Base-by-base conservation (phyloP, 2,329 filamentous ascomycete genomes). In the Dactylella cylindrospora region DNA sequence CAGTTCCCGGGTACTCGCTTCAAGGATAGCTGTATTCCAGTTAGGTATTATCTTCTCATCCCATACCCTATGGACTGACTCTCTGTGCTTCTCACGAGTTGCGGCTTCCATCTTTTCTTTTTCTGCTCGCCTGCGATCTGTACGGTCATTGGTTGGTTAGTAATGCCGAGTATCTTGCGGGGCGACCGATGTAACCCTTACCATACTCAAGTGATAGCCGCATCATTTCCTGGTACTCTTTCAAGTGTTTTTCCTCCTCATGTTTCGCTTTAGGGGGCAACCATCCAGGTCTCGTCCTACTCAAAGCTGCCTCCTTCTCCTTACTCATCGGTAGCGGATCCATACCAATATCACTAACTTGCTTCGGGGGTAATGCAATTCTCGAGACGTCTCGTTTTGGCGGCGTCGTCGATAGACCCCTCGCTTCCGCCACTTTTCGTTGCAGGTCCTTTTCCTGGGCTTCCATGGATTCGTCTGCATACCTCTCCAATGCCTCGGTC, bases 211-310 rank as follows among this genome's bases (percentile, higher is more conserved):
- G 73, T 9, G 78, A 76, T 15, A 74, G 66, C 75, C 66, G 66
- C 84, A 91, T 88, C 85, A 93, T 90, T 72, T 80, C 83, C 73
- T 90, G 84, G 70, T 90, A 93, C 71, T 93, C 84, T 69, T 82
- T 90, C 66, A 98, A 72, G 73, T 98, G 93, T 67, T 84, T 85
- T 71, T 82, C 87, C 75, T 98, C 93, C 73, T 98, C 93, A 49
- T 86, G 86, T 1, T 89, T 90, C 66, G 93, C 84, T 74, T 93
- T 93, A 1, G 88, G 88, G 0, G 88, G 88, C 2, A 93, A 76
- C 88, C 88, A 93, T 1, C 86, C 90, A 0, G 88, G 88, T 29
- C 88, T 79, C 1, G 88, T 93, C 13, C 88, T 79, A 19, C 86
- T 89, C 17, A 93, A 76, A 1, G 90, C 86, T 2, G 87, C 87